Evolutionary conservation across 257 asterid genomes (phyloP), one percentile per base, ranked within the genome.

Genomic region (Datura wrightii): DNA sequence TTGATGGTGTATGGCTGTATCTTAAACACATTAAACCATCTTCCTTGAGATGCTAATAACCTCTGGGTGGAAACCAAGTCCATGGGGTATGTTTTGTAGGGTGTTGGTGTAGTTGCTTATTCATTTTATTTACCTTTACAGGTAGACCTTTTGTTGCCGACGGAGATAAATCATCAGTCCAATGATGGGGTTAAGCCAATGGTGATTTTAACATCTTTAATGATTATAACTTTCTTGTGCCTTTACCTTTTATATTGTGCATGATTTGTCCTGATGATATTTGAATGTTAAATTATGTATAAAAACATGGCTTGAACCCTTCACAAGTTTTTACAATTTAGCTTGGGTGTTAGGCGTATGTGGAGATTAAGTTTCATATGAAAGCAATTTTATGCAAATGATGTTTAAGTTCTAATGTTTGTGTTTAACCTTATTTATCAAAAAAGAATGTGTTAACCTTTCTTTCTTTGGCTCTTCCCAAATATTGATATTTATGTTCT

Each of bases 31-130:
- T 15, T 14, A 14, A 13, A 54, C 58, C 59, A 54, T 54, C n/a
- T 54, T 54, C n/a, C 14, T 2, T 13, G 31, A 58, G 65, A 6
- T 58, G 65, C 16, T 4, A 58, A 18, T 18, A 16, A n/a, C 65
- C 34, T 18, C 65, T 58, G 34, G 31, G 34, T 58, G 65, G 65
- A 58, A 58, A 58, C n/a, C 13, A 58, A 58, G 65, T 18, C 18
- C 9, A 6, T 7, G 11, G 10, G 65, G 18, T 15, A 54, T 54
- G n/a, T 54, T 54, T 15, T 4, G 5, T 54, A 14, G 5, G n/a
- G 31, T n/a, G 36, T n/a, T 59, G 67, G 37, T 59, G n/a, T 59
- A 59, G 67, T 59, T n/a, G 67, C 67, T 59, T 59, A 59, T 59
- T 59, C 67, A 59, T 59, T 59, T 19, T 59, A 16, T 59, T 59